Conservation (phyloP, 805 yeast genomes). For the Metschnikowia continentalis region DNA sequence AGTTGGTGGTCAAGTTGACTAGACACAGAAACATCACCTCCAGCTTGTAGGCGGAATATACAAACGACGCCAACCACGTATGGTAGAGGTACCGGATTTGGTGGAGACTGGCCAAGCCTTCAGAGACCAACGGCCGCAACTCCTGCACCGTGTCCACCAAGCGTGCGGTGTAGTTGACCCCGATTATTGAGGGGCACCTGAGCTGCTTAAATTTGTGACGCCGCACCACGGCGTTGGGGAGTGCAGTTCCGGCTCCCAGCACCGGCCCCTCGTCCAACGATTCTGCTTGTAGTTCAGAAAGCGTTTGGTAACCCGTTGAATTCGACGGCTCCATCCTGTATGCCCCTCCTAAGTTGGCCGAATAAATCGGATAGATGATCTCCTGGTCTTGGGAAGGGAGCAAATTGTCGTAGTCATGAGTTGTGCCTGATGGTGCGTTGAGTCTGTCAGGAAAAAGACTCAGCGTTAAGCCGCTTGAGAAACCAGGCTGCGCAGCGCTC, state of each 20-base stretch:
- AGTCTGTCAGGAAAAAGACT: too few relatives aligned
- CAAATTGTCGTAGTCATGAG: slow-evolving; percentile 33
- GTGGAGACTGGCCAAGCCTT: slow-evolving; percentile 25
- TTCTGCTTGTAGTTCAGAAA: neutral
- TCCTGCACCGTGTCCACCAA: slow-evolving; percentile 5
- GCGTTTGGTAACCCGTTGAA: neutral
- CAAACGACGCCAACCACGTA: slow-evolving; percentile 31
- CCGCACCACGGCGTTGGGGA: slow-evolving; percentile 10
- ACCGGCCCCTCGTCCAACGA: neutral
- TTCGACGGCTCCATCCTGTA: neutral
- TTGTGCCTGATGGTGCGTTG: slow-evolving; percentile 6
- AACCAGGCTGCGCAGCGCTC: neutral
- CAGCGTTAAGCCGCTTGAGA: neutral
- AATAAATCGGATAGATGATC: slow-evolving; percentile 38
- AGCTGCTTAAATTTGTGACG: slow-evolving; percentile 2
- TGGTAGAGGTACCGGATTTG: slow-evolving; percentile 29
- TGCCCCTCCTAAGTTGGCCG: slow-evolving; percentile 11
- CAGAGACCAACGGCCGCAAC: slow-evolving; percentile 17
- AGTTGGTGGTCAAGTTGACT: slow-evolving; percentile 37
- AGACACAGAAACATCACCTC: slow-evolving; percentile 34
- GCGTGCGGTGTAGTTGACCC: slow-evolving; percentile 3
- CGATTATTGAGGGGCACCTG: neutral
- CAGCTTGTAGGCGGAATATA: slow-evolving; percentile 21
- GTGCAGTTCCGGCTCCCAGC: neutral
- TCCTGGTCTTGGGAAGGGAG: slow-evolving; percentile 24